A percentile compares a stretch with the other conserved stretches of the same genome.
Evolutionary conservation across 176 grass and related monocot species (phyloP).

Genomic region (Miscanthus lutarioriparius): DNA sequence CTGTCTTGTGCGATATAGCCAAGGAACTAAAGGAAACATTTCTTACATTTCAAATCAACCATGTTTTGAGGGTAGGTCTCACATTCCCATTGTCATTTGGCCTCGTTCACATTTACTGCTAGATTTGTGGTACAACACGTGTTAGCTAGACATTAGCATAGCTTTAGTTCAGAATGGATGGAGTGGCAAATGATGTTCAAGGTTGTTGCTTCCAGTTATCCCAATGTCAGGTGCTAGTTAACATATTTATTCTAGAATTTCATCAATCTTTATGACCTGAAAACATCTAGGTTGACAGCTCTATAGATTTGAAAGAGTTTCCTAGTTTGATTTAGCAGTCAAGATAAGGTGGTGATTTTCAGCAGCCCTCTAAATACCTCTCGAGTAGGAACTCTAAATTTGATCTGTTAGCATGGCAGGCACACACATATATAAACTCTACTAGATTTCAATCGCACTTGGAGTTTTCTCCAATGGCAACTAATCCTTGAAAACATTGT

Average conservation of each 20-base stretch:
- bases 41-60: slow-evolving; percentile 42
- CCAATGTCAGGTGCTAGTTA: not conserved
- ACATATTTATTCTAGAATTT: not conserved
- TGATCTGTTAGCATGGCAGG: not conserved
- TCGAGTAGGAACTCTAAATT: not conserved
- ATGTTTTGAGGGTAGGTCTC: slow-evolving; percentile 59
- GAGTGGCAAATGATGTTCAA: not conserved
- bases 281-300: not conserved
- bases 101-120: not conserved
- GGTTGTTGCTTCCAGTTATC: not conserved
- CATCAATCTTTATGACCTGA: not conserved
- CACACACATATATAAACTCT: not conserved
- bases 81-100: not conserved
- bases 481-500: not conserved
- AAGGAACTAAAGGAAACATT: slow-evolving; percentile 55
- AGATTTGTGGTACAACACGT: not conserved
- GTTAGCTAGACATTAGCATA: not conserved
- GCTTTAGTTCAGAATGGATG: not conserved
- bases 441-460: not conserved
- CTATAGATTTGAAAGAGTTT: not conserved
- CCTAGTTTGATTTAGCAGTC: slow-evolving; percentile 8
- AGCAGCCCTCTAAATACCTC: not conserved
- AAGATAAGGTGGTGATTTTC: not conserved
- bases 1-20: slow-evolving; percentile 52
- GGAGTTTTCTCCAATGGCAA: not conserved